These are phyloP conservation scores for Hemileccinum rubropunctum DNA, from an alignment of 768 basidiomycete genomes.

Conservation along the genomic window DNA sequence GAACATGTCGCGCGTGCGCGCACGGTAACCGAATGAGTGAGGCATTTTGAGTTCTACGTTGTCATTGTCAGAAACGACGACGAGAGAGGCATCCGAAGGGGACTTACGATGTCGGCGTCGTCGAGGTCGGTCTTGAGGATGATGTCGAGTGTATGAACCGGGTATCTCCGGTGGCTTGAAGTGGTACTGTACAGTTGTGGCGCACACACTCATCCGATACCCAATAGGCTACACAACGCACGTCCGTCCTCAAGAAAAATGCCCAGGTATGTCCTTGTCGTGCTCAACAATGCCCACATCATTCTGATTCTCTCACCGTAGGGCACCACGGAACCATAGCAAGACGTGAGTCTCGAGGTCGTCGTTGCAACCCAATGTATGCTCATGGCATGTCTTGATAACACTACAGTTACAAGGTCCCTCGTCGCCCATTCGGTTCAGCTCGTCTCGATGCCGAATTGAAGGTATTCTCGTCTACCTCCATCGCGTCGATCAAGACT, in stretches of 20 bases:
- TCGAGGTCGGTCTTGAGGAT: slow-evolving; percentile 48
- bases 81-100: slow-evolving; percentile 10
- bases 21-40: slow-evolving; percentile 99
- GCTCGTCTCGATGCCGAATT: slow-evolving; percentile 99
- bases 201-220: slow-evolving; percentile 36
- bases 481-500: neutral
- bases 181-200: slow-evolving; percentile 65
- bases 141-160: slow-evolving; percentile 34
- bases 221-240: slow-evolving; percentile 31
- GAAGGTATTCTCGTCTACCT: slow-evolving; percentile 59
- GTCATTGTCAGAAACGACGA: slow-evolving; percentile 9
- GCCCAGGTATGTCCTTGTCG: slow-evolving; percentile 65
- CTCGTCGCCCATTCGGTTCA: slow-evolving; percentile 93
- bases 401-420: slow-evolving; percentile 91
- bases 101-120: slow-evolving; percentile 48
- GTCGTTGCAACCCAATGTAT: slow-evolving; percentile 62
- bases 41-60: slow-evolving; percentile 80
- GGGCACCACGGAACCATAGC: slow-evolving; percentile 89
- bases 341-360: slow-evolving; percentile 91
- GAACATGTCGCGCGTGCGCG: slow-evolving; percentile 99
- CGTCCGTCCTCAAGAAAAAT: slow-evolving; percentile 64
- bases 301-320: slow-evolving; percentile 36
- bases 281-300: neutral
- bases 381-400: slow-evolving; percentile 45
- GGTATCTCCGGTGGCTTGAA: slow-evolving; percentile 64